Conservation (phyloP, 352 stramenopile species). For the Thalassiosira exigua region DNA sequence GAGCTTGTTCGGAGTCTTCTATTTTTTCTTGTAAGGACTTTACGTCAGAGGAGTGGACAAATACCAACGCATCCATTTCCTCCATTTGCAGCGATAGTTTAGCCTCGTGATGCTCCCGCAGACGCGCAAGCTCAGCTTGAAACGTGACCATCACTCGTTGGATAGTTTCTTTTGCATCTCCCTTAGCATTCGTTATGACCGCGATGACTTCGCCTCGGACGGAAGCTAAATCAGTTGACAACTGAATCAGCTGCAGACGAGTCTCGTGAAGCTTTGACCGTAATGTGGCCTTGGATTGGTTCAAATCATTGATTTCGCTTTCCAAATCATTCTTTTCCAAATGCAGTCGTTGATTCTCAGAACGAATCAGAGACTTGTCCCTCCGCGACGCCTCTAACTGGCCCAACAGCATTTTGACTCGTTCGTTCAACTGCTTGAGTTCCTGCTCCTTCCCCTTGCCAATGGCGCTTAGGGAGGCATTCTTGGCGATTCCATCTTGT, state of each 20-base stretch:
- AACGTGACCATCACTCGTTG: conserved; percentile 10
- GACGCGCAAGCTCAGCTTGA: conserved; percentile 18
- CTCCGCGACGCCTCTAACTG: too few relatives aligned
- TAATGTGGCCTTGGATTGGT: conserved; percentile 20
- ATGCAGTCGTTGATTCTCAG: too few relatives aligned
- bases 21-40: conserved; percentile 4
- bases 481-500: conserved; percentile 29
- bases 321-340: too few relatives aligned
- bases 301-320: conserved; percentile 8
- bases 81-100: conserved; percentile 24
- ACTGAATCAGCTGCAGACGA: conserved; percentile 28
- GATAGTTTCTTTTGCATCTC: conserved; percentile 11
- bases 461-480: conserved; percentile 26
- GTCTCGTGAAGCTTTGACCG: conserved; percentile 35
- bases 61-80: conserved; percentile 19
- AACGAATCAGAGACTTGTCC: too few relatives aligned
- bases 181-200: conserved; percentile 27
- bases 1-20: conserved; percentile 3
- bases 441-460: conserved; percentile 25
- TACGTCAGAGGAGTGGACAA: too few relatives aligned
- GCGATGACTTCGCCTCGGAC: conserved; percentile 17
- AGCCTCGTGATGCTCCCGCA: neutral
- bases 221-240: conserved; percentile 36
- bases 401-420: too few relatives aligned
- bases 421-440: conserved; percentile 19